Percentiles rank a stretch among this genome's conserved stretches.
These are phyloP conservation scores for Breynia disticha DNA, from an alignment of 441 rosid species.

Conservation along the genomic window DNA sequence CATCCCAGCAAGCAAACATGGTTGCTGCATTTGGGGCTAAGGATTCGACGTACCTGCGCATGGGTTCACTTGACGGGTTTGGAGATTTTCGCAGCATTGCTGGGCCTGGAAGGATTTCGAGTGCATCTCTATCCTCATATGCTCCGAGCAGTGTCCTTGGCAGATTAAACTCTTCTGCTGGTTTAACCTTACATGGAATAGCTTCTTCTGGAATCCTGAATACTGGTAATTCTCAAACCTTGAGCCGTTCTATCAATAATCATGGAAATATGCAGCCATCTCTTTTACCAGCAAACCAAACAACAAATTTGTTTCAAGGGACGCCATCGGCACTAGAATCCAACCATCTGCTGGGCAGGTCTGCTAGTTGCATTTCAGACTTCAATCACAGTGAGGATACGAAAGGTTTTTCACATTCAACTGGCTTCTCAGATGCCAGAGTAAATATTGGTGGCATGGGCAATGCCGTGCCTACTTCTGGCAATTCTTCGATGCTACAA, in stretches of 20 bases:
- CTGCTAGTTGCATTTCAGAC: slow-evolving; percentile 32
- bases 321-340: slow-evolving; percentile 42
- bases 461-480: slow-evolving; percentile 28
- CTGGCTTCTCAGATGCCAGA: slow-evolving; percentile 30
- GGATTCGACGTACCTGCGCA: slow-evolving; percentile 48
- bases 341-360: slow-evolving; percentile 45
- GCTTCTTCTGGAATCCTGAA: slow-evolving; percentile 50
- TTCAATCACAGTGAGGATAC: slow-evolving; percentile 28
- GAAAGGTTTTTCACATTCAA: slow-evolving; percentile 18
- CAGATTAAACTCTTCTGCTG: slow-evolving; percentile 54
- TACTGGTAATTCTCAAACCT: slow-evolving; percentile 33
- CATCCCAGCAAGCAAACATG: slow-evolving; percentile 40
- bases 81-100: slow-evolving; percentile 44
- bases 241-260: slow-evolving; percentile 29
- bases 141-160: slow-evolving; percentile 42
- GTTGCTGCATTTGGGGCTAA: slow-evolving; percentile 42
- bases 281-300: slow-evolving; percentile 33
- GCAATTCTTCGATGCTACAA: slow-evolving; percentile 35
- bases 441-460: slow-evolving; percentile 33
- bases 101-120: slow-evolving; percentile 46
- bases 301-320: slow-evolving; percentile 35
- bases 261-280: slow-evolving; percentile 42
- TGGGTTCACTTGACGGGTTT: slow-evolving; percentile 50
- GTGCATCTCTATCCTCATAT: slow-evolving; percentile 38
- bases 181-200: slow-evolving; percentile 47